These are phyloP conservation scores for Panicum miliaceum DNA, from an alignment of 176 grass and related monocot species.

Conservation along the genomic window DNA sequence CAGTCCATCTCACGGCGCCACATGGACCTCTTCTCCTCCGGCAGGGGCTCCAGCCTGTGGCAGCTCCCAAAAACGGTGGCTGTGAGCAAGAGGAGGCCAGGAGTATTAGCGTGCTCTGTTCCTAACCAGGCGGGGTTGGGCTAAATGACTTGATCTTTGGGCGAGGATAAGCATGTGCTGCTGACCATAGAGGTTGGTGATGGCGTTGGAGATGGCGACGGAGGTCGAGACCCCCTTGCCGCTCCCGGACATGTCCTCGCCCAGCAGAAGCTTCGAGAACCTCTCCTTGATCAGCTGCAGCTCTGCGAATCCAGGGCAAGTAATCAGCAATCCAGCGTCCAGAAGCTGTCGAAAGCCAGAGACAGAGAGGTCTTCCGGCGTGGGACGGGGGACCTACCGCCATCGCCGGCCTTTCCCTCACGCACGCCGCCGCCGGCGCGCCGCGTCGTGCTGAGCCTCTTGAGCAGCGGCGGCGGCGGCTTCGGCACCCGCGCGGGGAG, in stretches of 20 bases:
- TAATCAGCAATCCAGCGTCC: neutral
- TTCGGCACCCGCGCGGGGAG: conserved; percentile 34
- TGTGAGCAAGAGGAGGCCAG: conserved; percentile 46
- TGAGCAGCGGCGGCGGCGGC: conserved; percentile 40
- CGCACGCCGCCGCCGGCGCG: conserved; percentile 18
- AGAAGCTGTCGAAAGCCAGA: neutral
- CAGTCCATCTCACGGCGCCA: conserved; percentile 94
- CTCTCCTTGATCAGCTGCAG: conserved; percentile 76
- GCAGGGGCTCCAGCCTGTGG: conserved; percentile 75
- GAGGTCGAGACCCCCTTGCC: conserved; percentile 86
- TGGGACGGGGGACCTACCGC: conserved; percentile 46
- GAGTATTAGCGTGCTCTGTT: neutral
- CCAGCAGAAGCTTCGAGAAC: conserved; percentile 88
- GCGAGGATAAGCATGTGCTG: neutral
- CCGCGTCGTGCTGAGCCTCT: conserved; percentile 57
- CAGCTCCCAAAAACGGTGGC: conserved; percentile 89
- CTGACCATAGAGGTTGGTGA: conserved; percentile 92
- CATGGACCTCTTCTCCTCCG: conserved; percentile 70
- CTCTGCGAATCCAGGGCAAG: conserved; percentile 51
- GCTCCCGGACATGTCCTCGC: conserved; percentile 95
- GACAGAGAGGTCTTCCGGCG: neutral
- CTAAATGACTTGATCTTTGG: neutral
- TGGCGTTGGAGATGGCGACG: conserved; percentile 88
- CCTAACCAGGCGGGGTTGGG: no score
- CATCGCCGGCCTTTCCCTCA: conserved; percentile 49